Conservation (phyloP, 371 early-diverging fungal genomes). For the Conidiobolus incongruus region DNA sequence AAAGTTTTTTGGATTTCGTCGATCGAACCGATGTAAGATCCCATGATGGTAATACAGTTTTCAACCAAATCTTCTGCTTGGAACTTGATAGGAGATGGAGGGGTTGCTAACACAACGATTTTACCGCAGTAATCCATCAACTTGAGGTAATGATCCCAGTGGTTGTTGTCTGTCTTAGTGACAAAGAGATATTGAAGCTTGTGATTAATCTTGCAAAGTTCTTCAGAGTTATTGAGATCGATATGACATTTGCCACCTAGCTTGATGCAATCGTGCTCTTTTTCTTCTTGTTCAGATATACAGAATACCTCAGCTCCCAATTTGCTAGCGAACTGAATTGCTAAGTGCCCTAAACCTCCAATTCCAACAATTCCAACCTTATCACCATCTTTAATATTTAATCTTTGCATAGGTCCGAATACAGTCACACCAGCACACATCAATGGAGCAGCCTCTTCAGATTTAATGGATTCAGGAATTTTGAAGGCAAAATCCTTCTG, state of each 20-base stretch:
- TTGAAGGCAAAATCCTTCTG: constrained; percentile 21
- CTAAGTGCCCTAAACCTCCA: constrained; percentile 50
- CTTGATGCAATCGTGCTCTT: constrained; percentile 32
- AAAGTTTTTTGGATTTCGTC: too few relatives aligned
- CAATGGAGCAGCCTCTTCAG: constrained; percentile 16
- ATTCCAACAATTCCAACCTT: constrained; percentile 44
- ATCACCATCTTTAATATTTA: constrained; percentile 22
- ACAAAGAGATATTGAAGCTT: constrained; percentile 24
- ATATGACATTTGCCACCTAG: constrained; percentile 39
- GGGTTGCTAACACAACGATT: constrained; percentile 35
- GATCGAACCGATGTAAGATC: constrained; percentile 43
- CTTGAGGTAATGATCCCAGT: constrained; percentile 19
- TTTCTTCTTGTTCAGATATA: constrained; percentile 22
- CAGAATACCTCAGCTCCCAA: constrained; percentile 39
- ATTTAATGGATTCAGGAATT: constrained; percentile 21
- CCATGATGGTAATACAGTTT: constrained; percentile 24
- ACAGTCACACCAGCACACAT: too few relatives aligned
- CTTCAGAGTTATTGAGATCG: constrained; percentile 12
- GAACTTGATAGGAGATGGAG: constrained; percentile 26
- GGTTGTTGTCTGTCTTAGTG: constrained; percentile 22
- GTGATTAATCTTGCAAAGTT: constrained; percentile 6
- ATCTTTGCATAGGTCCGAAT: constrained; percentile 27
- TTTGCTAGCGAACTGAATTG: constrained; percentile 32
- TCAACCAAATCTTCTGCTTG: constrained; percentile 15
- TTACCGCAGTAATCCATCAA: constrained; percentile 26